Base-by-base conservation (phyloP, 768 basidiomycete genomes). In the Cystobasidium tubakii region DNA sequence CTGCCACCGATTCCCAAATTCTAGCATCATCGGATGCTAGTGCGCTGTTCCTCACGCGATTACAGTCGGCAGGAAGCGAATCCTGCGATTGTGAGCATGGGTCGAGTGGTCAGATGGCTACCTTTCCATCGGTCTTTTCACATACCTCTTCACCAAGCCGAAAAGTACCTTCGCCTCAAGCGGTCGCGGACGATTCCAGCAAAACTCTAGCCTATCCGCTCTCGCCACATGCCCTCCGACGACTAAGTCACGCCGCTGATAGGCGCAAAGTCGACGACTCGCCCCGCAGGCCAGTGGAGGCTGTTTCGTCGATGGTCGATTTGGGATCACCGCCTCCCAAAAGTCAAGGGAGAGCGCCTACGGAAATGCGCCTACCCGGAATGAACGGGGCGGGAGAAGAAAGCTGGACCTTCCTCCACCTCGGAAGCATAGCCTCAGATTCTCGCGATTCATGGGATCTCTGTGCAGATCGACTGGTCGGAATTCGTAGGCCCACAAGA, bases 231-330 rank as follows among this genome's bases (percentile, higher is more conserved):
- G 69, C 69, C 4, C 29, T 71, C 4, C 53, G 69, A 6, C 50
- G 69, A 17, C 17, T 60, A 15, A 57, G 54, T 44, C 69, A 71
- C 27, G 66, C 66, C 23, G 69, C 69, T 60, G 69, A 71, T 34
- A 36, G 55, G 29, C 62, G 36, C 12, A 71, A 71, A 43, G 2
- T 33, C 6, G 66, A 67, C 13, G 66, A 67, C 33, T 15, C 34
- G 31, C n/a, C 10, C 4, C 44, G 25, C 10, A 29, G 31, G 19
- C 2, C 21, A 9, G 66, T 10, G 53, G 66, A 33, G 4, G 25
- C 17, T 29, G 27, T 9, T 50, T 12, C 19, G 3, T 25, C 27
- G 2, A 29, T 43, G 44, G 46, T 12, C 23, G 50, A 67, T 50
- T 19, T 50, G 7, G 46, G 46, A 21, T 50, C 46, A 3, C 46